A percentile compares a stretch with the other conserved stretches of the same genome.
Evolutionary conservation across 495 filamentous ascomycete genomes (phyloP).

Genomic region (Talaromyces adpressus): DNA sequence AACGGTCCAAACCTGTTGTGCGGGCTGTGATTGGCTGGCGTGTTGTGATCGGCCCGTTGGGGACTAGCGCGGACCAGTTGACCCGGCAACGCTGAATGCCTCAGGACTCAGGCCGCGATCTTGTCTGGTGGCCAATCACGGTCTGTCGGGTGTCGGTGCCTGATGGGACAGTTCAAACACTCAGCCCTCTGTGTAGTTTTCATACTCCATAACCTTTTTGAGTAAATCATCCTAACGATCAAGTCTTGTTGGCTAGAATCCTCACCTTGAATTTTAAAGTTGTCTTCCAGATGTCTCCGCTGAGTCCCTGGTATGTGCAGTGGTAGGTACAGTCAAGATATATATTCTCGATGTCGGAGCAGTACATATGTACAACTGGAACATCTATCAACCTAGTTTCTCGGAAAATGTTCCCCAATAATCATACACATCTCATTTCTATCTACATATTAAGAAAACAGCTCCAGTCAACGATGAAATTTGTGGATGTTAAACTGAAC

Average conservation of each 20-base stretch:
- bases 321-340: no score
- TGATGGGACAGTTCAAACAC: neutral
- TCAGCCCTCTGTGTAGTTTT: no score
- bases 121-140: no score
- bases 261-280: no score
- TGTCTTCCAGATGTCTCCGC: no score
- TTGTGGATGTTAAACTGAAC: neutral
- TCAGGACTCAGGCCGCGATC: constrained; percentile 10
- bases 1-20: neutral
- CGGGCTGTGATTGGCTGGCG: constrained; percentile 25
- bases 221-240: no score
- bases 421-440: neutral
- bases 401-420: neutral
- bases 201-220: no score
- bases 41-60: constrained; percentile 29
- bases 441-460: neutral
- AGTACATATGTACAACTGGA: no score
- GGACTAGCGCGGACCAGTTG: constrained; percentile 32
- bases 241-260: no score
- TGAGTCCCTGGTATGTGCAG: no score
- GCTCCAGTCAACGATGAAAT: neutral
- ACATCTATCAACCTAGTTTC: neutral
- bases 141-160: no score
- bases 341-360: neutral
- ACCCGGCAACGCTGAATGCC: constrained; percentile 31